Conservation (phyloP, 495 filamentous ascomycete species). For the Poronia punctata region DNA sequence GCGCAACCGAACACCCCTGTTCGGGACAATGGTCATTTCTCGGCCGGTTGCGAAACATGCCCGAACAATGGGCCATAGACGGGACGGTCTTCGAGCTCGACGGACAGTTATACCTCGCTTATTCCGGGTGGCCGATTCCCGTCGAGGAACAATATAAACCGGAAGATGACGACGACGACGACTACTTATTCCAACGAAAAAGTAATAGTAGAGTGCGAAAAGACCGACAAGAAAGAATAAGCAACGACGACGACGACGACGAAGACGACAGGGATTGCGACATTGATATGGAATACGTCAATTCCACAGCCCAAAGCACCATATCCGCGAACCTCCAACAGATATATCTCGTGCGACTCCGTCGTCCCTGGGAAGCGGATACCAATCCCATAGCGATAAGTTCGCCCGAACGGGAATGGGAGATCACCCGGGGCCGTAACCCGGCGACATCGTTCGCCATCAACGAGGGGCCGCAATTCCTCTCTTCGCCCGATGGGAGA, state of each 20-base stretch:
- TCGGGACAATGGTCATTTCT: conserved; percentile 25
- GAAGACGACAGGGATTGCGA: background rate
- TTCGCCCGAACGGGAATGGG: conserved; percentile 18
- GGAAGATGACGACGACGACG: background rate
- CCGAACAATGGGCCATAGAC: conserved; percentile 27
- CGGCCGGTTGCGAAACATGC: conserved; percentile 21
- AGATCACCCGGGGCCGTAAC: conserved; percentile 21
- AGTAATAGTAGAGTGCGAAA: too few species aligned
- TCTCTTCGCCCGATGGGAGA: conserved; percentile 19
- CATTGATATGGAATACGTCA: background rate
- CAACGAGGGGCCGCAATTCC: conserved; percentile 27
- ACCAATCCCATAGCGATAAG: conserved; percentile 16
- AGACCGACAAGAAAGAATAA: too few species aligned
- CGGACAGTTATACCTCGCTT: conserved; percentile 19
- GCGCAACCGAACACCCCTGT: conserved; percentile 17
- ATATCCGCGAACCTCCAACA: conserved; percentile 18
- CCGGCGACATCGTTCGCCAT: conserved; percentile 22
- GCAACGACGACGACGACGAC: background rate
- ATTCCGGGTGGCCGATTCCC: conserved; percentile 25
- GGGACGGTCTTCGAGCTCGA: conserved; percentile 23
- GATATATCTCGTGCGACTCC: conserved; percentile 22
- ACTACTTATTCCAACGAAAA: too few species aligned
- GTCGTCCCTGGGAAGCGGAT: conserved; percentile 13
- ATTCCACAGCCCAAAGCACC: background rate
- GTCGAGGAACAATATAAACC: conserved; percentile 3